phyloP scores from a whole-genome alignment of 78 protist genomes.

The Dictyostelium capitatum region DNA sequence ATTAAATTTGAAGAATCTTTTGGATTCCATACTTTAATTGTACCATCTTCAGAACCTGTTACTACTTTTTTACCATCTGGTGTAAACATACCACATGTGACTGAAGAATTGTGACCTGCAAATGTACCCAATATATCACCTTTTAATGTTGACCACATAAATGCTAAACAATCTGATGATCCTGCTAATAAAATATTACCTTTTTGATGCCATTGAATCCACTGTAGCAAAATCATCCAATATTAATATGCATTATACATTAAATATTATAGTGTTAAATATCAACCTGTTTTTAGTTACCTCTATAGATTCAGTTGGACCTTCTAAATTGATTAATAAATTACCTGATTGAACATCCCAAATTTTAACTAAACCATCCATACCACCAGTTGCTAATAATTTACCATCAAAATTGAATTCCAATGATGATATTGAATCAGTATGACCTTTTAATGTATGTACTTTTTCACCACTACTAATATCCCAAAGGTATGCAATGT shows the following conservation, averaged over 20 bases:
- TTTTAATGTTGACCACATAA: slow-evolving; percentile 85
- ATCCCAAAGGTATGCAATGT: slow-evolving; percentile 81
- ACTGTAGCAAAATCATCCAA: slow-evolving; percentile 10
- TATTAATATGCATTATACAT: neutral
- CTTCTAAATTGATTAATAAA: slow-evolving; percentile 63
- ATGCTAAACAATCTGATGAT: slow-evolving; percentile 73
- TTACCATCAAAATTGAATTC: slow-evolving; percentile 81
- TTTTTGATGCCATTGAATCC: slow-evolving; percentile 88
- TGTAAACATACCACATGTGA: slow-evolving; percentile 83
- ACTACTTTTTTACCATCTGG: slow-evolving; percentile 77
- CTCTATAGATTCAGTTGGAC: slow-evolving; percentile 76
- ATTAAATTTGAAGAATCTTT: slow-evolving; percentile 13
- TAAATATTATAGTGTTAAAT: too few relatives aligned
- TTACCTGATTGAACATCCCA: slow-evolving; percentile 84
- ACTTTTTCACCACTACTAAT: slow-evolving; percentile 40
- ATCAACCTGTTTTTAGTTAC: neutral
- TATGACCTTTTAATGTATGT: slow-evolving; percentile 76
- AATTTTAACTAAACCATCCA: slow-evolving; percentile 71
- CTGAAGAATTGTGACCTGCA: slow-evolving; percentile 77
- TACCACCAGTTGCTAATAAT: slow-evolving; percentile 86
- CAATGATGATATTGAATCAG: slow-evolving; percentile 65
- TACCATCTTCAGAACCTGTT: slow-evolving; percentile 81
- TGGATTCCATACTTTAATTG: slow-evolving; percentile 86
- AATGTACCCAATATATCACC: slow-evolving; percentile 45
- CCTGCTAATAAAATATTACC: slow-evolving; percentile 86